These are phyloP conservation scores for Paramecium biaurelia DNA, from an alignment of 73 alveolate species.

Conservation along the genomic window DNA sequence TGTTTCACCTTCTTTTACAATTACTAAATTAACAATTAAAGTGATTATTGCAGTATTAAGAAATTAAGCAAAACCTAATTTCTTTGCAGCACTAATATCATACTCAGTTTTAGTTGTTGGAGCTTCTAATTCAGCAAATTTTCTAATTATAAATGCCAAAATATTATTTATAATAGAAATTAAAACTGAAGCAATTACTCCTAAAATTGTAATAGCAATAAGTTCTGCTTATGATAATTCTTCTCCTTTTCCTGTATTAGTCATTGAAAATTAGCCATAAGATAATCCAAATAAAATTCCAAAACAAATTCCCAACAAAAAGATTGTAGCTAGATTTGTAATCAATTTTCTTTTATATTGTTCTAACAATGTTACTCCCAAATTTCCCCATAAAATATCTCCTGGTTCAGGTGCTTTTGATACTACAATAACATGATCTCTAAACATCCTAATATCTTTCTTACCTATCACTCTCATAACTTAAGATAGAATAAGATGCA, in stretches of 20 bases:
- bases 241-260: not conserved
- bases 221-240: not conserved
- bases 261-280: not conserved
- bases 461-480: not conserved
- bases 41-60: slow-evolving; percentile 24
- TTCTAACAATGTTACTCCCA: not conserved
- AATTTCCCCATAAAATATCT: not conserved
- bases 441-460: not conserved
- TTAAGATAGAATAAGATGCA: not conserved
- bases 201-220: not conserved
- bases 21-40: slow-evolving; percentile 7
- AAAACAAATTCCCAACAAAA: slow-evolving; percentile 23
- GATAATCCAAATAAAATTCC: slow-evolving; percentile 39
- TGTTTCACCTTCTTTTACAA: not conserved
- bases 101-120: slow-evolving; percentile 4
- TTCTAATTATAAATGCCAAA: not conserved
- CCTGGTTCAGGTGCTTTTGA: slow-evolving; percentile 49
- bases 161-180: not conserved
- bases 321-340: slow-evolving; percentile 1
- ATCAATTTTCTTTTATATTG: not conserved
- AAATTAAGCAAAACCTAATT: slow-evolving; percentile 30
- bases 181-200: not conserved
- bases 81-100: not conserved
- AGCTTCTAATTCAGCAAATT: not conserved
- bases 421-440: not conserved